These are phyloP conservation scores for Paratinospora sagittata DNA, from an alignment of 164 flowering plant species.

Conservation along the genomic window DNA sequence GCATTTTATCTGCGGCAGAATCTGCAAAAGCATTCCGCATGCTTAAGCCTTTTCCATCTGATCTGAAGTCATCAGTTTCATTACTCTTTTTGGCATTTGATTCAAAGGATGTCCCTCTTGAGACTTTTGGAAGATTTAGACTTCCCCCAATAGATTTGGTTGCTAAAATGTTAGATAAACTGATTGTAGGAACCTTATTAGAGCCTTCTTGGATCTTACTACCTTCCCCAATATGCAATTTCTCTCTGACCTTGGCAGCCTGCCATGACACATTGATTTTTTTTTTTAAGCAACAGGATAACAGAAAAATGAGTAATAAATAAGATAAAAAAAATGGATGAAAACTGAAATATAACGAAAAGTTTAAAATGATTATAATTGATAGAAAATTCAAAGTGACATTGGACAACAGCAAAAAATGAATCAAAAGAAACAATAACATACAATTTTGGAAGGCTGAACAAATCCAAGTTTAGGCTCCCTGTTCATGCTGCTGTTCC, in stretches of 20 bases:
- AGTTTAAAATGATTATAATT: not conserved
- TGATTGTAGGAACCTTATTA: conserved; percentile 18
- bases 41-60: conserved; percentile 9
- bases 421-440: conserved; percentile 1
- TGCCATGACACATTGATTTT: conserved; percentile 16
- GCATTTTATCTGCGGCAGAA: conserved; percentile 6
- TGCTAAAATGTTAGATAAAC: conserved; percentile 11
- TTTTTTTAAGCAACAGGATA: not conserved
- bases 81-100: conserved; percentile 10
- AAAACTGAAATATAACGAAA: not conserved
- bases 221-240: conserved; percentile 32
- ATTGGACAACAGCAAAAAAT: not conserved
- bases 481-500: conserved; percentile 19
- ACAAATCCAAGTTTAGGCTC: conserved; percentile 22
- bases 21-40: conserved; percentile 7
- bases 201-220: conserved; percentile 22
- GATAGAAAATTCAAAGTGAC: not conserved
- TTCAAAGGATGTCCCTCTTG: conserved; percentile 16
- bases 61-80: conserved; percentile 11
- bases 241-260: conserved; percentile 51
- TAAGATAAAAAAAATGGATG: not conserved
- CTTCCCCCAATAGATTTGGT: conserved; percentile 12
- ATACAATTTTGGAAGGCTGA: conserved; percentile 39
- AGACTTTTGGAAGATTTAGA: conserved; percentile 11
- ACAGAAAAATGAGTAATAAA: not conserved